phyloP scores from a whole-genome alignment of 1,139 yeast genomes.

The Candida tetrigidarum region DNA sequence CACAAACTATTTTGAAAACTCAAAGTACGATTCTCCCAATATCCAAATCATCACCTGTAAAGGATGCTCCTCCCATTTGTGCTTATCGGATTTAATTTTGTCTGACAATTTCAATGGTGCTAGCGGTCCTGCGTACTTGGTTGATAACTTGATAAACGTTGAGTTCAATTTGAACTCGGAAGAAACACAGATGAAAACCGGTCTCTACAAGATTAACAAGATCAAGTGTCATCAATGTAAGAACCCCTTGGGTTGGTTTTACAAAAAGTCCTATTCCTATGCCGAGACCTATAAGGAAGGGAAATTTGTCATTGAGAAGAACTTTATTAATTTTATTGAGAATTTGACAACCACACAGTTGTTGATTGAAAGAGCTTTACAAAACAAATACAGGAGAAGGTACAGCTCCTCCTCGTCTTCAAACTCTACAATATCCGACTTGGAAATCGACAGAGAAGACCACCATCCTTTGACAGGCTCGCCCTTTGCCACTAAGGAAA shows the following conservation, averaged over 20 bases:
- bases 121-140: conserved; percentile 57
- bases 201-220: conserved; percentile 65
- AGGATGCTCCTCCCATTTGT: conserved; percentile 57
- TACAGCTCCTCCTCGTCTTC: conserved; percentile 20
- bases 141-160: conserved; percentile 51
- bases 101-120: conserved; percentile 56
- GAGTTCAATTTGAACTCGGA: conserved; percentile 33
- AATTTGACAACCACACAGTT: conserved; percentile 31
- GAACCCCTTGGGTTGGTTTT: conserved; percentile 75
- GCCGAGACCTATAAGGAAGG: conserved; percentile 77
- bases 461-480: background rate
- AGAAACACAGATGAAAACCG: conserved; percentile 66
- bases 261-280: conserved; percentile 58
- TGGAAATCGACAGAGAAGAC: conserved; percentile 5
- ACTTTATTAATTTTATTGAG: conserved; percentile 24
- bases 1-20: conserved; percentile 42
- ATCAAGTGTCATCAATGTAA: conserved; percentile 71
- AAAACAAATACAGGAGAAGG: conserved; percentile 31
- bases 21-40: conserved; percentile 36
- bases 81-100: conserved; percentile 48
- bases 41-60: conserved; percentile 52
- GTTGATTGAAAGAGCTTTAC: conserved; percentile 33
- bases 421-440: conserved; percentile 6
- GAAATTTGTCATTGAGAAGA: conserved; percentile 70
- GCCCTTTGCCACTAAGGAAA: conserved; percentile 3